A percentile compares a stretch with the other conserved stretches of the same genome.
Conservation (phyloP, 345 rosid species). For the Eucalyptus microcorys region DNA sequence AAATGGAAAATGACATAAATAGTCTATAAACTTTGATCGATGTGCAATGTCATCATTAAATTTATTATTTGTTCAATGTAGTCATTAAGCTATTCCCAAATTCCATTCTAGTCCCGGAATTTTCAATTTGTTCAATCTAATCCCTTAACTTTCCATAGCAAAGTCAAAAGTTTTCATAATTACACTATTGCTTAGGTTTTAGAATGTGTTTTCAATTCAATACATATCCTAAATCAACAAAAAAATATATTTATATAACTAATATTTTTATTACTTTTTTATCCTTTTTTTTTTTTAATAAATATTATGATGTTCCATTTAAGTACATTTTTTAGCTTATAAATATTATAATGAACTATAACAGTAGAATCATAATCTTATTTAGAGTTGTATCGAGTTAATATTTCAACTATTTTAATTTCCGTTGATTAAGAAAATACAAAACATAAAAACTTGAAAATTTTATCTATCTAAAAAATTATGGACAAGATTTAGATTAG, state of each 20-base stretch:
- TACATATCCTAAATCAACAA: too few relatives aligned
- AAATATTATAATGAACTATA: not conserved
- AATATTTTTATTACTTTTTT: too few relatives aligned
- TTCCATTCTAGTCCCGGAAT: accelerated
- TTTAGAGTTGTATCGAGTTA: not conserved
- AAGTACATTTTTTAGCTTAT: too few relatives aligned
- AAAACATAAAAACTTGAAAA: not conserved
- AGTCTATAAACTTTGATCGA: too few relatives aligned
- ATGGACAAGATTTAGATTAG: not conserved
- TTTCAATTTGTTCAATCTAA: too few relatives aligned
- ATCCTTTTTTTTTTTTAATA: too few relatives aligned
- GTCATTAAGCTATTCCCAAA: not conserved
- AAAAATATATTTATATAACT: not conserved
- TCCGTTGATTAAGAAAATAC: too few relatives aligned
- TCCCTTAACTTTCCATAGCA: not conserved
- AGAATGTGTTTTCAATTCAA: not conserved
- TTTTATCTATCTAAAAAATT: too few relatives aligned
- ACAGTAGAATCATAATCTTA: too few relatives aligned
- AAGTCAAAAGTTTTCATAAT: not conserved
- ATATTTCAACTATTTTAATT: not conserved
- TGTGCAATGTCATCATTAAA: accelerated
- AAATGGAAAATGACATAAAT: not conserved
- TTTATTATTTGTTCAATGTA: too few relatives aligned
- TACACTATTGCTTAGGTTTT: not conserved
- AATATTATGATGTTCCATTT: too few relatives aligned